These are phyloP conservation scores for Tolypocladium endophyticum DNA, from an alignment of 2,329 filamentous ascomycete species.

Conservation along the genomic window DNA sequence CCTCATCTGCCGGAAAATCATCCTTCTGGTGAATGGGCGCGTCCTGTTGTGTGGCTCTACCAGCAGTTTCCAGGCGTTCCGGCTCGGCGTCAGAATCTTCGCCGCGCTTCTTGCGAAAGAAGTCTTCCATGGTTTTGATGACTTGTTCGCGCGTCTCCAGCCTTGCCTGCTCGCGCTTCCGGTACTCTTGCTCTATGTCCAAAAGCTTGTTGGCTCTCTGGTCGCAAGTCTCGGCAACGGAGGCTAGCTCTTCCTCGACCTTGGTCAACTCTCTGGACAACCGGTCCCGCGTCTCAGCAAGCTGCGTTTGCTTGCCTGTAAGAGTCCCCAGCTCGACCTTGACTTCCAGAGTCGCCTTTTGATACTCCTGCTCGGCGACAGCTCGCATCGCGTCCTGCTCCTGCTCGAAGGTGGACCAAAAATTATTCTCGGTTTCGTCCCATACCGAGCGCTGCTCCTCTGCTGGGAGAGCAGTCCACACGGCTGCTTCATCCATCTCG, in stretches of 20 bases:
- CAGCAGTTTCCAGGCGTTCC: neutral
- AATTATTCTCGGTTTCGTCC: slow-evolving; percentile 24
- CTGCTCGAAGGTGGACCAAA: slow-evolving; percentile 18
- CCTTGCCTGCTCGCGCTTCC: slow-evolving; percentile 14
- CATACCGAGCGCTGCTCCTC: slow-evolving; percentile 22
- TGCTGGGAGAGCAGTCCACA: slow-evolving; percentile 18
- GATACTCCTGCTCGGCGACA: slow-evolving; percentile 14
- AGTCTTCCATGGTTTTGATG: slow-evolving; percentile 19
- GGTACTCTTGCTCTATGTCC: slow-evolving; percentile 20
- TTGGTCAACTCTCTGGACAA: slow-evolving; percentile 20
- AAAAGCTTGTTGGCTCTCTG: slow-evolving; percentile 22
- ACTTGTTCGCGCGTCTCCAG: slow-evolving; percentile 17
- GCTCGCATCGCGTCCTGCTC: slow-evolving; percentile 12
- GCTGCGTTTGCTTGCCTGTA: slow-evolving; percentile 14
- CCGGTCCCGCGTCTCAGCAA: slow-evolving; percentile 16
- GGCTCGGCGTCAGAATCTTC: slow-evolving; percentile 9
- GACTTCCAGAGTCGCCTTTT: slow-evolving; percentile 12
- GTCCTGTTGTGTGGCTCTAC: neutral
- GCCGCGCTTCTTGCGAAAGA: slow-evolving; percentile 20
- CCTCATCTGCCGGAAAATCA: slow-evolving; percentile 9
- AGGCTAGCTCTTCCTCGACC: slow-evolving; percentile 27
- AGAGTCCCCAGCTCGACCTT: slow-evolving; percentile 18
- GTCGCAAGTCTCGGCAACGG: slow-evolving; percentile 17
- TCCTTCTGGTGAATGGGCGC: neutral
- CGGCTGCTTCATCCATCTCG: slow-evolving; percentile 8